Evolutionary conservation across 768 basidiomycete genomes (phyloP), one percentile per base, ranked within the genome.

Genomic region (Mycena pura): DNA sequence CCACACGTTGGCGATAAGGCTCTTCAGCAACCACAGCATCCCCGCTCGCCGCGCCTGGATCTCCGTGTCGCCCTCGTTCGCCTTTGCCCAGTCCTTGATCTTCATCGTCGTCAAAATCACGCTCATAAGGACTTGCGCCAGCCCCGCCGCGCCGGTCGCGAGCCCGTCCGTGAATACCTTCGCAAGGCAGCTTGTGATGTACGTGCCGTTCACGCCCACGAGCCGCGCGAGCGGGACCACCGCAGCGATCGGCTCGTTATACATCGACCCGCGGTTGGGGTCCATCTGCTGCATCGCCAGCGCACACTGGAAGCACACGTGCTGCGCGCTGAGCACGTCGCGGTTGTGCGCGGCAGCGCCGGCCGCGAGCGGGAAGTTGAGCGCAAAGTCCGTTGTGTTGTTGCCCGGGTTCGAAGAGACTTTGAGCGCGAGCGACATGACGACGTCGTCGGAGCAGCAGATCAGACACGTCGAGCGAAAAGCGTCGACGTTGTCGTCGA

Each of bases 231-330:
- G 59, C 38, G 63, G 63, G 53, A 65, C 41, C 21, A 65, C 64
- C 27, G 64, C 64, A 5, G 55, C 51, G 29, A 65, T 54, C 38
- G 64, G 47, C 50, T 65, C 64, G 51, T 65, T 65, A 55, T 57
- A 61, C 64, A 65, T 65, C 39, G 59, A 51, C 2, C 49, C 64
- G 31, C 64, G 64, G 6, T n/a, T 41, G 3, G 53, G 60, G 32
- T 65, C 64, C 31, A 61, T 57, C 60, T 62, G 64, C 5, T 62
- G 34, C 64, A 65, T 65, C 38, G 64, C 64, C 49, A 61, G 40
- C 36, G 64, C 64, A 28, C 64, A 65, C 29, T 61, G 60, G 46
- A 65, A 65, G 56, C 64, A 65, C n/a, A 61, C 64, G 43, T 49
- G 46, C 51, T 65, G 64, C 25, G 64, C 64, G 40, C 64, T 61